Conservation (phyloP, 2,329 filamentous ascomycete species). For the Arachnomyces sp. region DNA sequence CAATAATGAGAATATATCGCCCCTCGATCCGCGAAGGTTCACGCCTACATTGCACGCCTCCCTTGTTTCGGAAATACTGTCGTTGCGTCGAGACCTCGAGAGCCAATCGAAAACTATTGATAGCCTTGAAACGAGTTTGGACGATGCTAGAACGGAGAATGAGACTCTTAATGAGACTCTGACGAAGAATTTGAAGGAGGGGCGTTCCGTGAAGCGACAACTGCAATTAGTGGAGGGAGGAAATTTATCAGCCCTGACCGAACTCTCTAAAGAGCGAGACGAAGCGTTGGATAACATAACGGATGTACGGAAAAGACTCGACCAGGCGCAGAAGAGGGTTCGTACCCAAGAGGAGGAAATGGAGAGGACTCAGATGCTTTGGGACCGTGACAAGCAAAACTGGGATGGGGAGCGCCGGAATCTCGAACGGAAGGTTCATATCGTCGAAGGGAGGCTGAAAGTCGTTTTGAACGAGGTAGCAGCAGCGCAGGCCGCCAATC, state of each 20-base stretch:
- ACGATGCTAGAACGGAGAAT: slow-evolving; percentile 63
- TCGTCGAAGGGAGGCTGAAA: slow-evolving; percentile 82
- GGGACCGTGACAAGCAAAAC: slow-evolving; percentile 71
- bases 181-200: slow-evolving; percentile 62
- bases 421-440: slow-evolving; percentile 74
- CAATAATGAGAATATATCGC: slow-evolving; percentile 59
- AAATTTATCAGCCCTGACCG: slow-evolving; percentile 73
- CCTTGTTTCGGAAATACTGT: slow-evolving; percentile 86
- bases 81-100: slow-evolving; percentile 79
- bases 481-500: slow-evolving; percentile 27
- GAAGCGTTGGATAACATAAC: slow-evolving; percentile 63
- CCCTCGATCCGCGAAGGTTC: slow-evolving; percentile 82
- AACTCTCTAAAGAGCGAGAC: slow-evolving; percentile 77
- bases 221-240: slow-evolving; percentile 80
- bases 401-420: slow-evolving; percentile 80
- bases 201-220: slow-evolving; percentile 72
- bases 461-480: slow-evolving; percentile 75
- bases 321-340: slow-evolving; percentile 66
- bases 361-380: slow-evolving; percentile 66
- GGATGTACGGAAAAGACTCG: slow-evolving; percentile 70
- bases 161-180: slow-evolving; percentile 59
- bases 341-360: slow-evolving; percentile 76
- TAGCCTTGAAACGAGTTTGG: slow-evolving; percentile 65
- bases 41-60: slow-evolving; percentile 93
- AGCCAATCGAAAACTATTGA: slow-evolving; percentile 83